These are phyloP conservation scores for Ganoderma boninense DNA, from an alignment of 1,284 basidiomycete genomes.

Conservation along the genomic window DNA sequence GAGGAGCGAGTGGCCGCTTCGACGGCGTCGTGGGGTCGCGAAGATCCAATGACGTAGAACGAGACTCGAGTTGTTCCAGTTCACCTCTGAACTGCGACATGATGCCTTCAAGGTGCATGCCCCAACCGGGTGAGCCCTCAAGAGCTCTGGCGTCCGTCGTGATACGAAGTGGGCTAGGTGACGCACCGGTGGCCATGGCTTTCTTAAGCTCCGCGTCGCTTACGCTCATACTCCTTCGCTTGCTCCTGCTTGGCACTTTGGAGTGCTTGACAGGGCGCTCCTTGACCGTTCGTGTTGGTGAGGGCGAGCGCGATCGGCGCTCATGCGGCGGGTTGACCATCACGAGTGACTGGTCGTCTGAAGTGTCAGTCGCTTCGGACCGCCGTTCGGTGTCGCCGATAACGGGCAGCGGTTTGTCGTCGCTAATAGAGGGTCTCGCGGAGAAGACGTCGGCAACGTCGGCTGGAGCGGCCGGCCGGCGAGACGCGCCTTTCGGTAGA, in stretches of 20 bases:
- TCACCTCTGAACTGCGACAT: constrained; percentile 76
- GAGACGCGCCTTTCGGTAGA: constrained; percentile 59
- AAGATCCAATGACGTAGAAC: constrained; percentile 63
- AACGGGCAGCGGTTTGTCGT: constrained; percentile 68
- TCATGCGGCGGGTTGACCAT: constrained; percentile 50
- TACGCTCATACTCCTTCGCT: constrained; percentile 80
- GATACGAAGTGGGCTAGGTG: constrained; percentile 45
- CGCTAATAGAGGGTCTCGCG: constrained; percentile 38
- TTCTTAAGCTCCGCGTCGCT: constrained; percentile 70
- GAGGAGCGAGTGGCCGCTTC: constrained; percentile 46
- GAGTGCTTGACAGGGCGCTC: constrained; percentile 31
- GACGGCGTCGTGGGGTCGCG: constrained; percentile 67
- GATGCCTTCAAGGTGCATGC: constrained; percentile 64
- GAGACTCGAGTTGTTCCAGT: constrained; percentile 68
- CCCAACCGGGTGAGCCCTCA: constrained; percentile 49
- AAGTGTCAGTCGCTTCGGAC: constrained; percentile 49
- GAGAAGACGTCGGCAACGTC: constrained; percentile 61
- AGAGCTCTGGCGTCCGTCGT: constrained; percentile 40
- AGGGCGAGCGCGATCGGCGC: constrained; percentile 48
- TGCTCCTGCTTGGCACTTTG: constrained; percentile 48
- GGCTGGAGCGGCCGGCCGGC: constrained; percentile 49
- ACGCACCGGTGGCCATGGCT: constrained; percentile 46
- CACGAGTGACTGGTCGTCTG: constrained; percentile 62
- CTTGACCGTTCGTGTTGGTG: constrained; percentile 41
- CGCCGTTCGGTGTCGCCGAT: constrained; percentile 47